phyloP scores from a whole-genome alignment of 2,329 filamentous ascomycete genomes.

The Alternaria ethzedia region DNA sequence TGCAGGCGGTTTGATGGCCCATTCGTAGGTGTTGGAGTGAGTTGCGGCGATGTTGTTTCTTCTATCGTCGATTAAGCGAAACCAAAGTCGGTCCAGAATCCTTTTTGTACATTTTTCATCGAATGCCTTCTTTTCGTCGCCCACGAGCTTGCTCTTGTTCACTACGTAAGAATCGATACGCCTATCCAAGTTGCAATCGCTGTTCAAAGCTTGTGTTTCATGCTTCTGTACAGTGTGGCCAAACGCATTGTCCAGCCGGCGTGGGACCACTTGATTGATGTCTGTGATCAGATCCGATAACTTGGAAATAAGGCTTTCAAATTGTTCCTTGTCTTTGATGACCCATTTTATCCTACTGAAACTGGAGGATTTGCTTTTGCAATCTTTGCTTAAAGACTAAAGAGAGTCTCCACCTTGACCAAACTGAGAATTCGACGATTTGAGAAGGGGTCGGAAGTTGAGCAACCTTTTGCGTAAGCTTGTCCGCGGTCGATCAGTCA shows the following conservation, averaged over 20 bases:
- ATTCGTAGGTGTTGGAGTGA: neutral
- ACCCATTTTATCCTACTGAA: neutral
- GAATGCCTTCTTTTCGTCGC: neutral
- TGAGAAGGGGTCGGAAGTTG: neutral
- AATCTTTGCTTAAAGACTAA: no score
- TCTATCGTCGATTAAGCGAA: neutral
- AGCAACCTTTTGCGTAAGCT: neutral
- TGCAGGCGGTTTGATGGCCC: neutral
- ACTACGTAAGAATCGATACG: no score
- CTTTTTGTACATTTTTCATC: neutral
- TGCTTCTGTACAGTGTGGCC: neutral
- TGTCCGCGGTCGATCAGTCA: neutral
- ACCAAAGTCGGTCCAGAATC: neutral
- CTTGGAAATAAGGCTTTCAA: neutral
- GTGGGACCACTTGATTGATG: neutral
- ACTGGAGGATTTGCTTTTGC: no score
- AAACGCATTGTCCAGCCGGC: neutral
- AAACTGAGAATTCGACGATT: no score
- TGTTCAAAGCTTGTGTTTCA: no score
- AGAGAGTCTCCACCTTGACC: no score
- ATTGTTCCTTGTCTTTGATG: slow-evolving; percentile 1
- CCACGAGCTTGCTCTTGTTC: no score
- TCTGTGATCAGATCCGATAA: neutral
- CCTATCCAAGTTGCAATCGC: no score
- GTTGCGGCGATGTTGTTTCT: neutral